Evolutionary conservation across 768 basidiomycete genomes (phyloP).

Genomic region (Tremella mesenterica): DNA sequence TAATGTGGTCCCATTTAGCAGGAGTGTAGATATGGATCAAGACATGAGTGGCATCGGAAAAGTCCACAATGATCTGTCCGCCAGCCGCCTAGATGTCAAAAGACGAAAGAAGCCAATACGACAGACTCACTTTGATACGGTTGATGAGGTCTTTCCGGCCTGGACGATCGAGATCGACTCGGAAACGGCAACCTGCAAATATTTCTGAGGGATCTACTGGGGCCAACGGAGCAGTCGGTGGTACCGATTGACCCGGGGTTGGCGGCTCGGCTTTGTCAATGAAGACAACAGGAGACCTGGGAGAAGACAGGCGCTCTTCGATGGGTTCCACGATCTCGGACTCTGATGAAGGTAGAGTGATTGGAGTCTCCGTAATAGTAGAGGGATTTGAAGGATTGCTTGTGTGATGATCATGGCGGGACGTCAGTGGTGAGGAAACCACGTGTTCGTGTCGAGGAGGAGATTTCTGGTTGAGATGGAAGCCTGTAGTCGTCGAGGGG

Average conservation of each 20-base stretch:
- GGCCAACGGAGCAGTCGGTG: too few relatives aligned
- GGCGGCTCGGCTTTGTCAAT: too few relatives aligned
- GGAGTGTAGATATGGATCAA: conserved; percentile 14
- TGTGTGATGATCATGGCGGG: not conserved
- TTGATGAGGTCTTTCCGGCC: conserved; percentile 8
- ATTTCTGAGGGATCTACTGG: conserved; percentile 1
- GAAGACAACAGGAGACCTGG: too few relatives aligned
- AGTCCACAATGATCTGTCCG: conserved; percentile 8
- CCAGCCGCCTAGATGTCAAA: conserved; percentile 10
- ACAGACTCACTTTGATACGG: conserved; percentile 5
- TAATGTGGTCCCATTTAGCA: conserved; percentile 11
- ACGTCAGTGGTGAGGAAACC: too few relatives aligned
- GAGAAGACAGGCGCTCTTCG: not conserved
- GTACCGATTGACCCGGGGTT: too few relatives aligned
- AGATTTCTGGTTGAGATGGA: too few relatives aligned
- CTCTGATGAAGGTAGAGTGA: not conserved
- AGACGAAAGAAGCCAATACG: not conserved
- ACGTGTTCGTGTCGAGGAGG: too few relatives aligned
- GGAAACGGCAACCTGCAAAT: conserved; percentile 12
- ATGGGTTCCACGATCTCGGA: not conserved
- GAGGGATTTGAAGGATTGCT: too few relatives aligned
- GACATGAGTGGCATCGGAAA: conserved; percentile 20
- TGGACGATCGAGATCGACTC: conserved; percentile 15
- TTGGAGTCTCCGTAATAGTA: too few relatives aligned
- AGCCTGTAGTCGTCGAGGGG: too few relatives aligned